A percentile compares a stretch with the other conserved stretches of the same genome.
These are phyloP conservation scores for Calonectria pteridis DNA, from an alignment of 2,329 filamentous ascomycete species.

Conservation along the genomic window DNA sequence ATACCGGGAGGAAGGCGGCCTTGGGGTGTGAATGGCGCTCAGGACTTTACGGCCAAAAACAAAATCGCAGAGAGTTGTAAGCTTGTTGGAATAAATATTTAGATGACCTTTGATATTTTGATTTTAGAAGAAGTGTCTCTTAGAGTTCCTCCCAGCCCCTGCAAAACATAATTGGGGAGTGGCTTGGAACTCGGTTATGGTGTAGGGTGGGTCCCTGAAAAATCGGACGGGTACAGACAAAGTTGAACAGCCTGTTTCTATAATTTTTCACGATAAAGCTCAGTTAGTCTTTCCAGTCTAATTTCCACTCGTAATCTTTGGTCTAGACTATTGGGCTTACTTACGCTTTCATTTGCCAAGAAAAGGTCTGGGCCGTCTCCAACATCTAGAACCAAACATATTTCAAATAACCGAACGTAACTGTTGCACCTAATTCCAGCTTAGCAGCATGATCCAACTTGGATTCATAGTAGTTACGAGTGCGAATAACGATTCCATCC, in stretches of 20 bases:
- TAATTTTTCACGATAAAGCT: neutral
- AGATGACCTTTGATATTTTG: neutral
- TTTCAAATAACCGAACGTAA: neutral
- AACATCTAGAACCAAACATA: too few species aligned
- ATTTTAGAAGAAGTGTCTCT: neutral
- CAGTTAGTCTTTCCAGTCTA: accelerated
- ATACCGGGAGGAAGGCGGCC: neutral
- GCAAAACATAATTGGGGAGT: neutral
- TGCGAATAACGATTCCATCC: neutral
- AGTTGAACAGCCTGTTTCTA: neutral
- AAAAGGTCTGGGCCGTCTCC: too few species aligned
- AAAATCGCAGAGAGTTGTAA: neutral
- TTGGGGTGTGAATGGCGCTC: neutral
- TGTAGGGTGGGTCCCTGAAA: neutral
- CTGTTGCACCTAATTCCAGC: neutral
- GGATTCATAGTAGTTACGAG: neutral
- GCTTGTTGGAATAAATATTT: neutral
- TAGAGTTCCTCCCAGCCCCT: neutral
- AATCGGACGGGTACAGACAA: neutral
- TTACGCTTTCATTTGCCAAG: too few species aligned
- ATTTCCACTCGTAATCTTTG: too few species aligned
- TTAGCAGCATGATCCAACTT: neutral
- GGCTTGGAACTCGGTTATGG: neutral
- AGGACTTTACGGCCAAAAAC: neutral
- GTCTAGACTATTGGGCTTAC: too few species aligned